Evolutionary conservation across 495 filamentous ascomycete species (phyloP).

Genomic region (Xylaria longipes): DNA sequence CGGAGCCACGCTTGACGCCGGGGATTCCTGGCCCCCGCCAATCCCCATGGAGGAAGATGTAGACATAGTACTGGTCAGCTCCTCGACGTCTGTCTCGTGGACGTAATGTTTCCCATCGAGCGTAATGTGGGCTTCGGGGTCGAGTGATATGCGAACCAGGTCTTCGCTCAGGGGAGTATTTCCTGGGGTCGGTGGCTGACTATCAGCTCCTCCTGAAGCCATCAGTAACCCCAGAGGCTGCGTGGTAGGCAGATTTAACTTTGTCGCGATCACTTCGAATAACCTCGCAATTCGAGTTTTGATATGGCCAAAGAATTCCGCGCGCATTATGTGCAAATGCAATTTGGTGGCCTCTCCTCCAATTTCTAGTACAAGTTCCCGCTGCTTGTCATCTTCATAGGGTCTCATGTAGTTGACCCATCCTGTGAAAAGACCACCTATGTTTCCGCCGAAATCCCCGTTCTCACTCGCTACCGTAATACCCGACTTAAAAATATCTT

Average conservation of each 20-base stretch:
- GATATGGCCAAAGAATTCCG: constrained; percentile 73
- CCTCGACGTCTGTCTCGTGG: constrained; percentile 34
- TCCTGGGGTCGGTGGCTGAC: constrained; percentile 67
- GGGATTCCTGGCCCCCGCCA: constrained; percentile 42
- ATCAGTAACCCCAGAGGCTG: constrained; percentile 74
- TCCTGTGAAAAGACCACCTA: constrained; percentile 51
- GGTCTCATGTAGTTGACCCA: constrained; percentile 84
- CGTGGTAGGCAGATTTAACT: constrained; percentile 72
- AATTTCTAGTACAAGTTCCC: constrained; percentile 83
- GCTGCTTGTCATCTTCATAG: constrained; percentile 73
- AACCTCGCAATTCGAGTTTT: constrained; percentile 73
- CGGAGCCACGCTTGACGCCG: constrained; percentile 36
- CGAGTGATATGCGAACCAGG: constrained; percentile 69
- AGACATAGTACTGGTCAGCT: constrained; percentile 39
- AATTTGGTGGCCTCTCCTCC: constrained; percentile 70
- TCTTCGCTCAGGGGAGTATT: constrained; percentile 76
- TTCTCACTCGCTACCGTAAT: constrained; percentile 66
- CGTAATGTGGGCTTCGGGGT: constrained; percentile 68
- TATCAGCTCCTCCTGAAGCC: constrained; percentile 56
- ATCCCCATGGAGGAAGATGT: constrained; percentile 42
- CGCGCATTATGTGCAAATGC: constrained; percentile 60
- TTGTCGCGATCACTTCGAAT: constrained; percentile 80
- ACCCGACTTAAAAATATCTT: constrained; percentile 86
- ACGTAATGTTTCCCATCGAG: constrained; percentile 68
- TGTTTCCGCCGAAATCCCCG: constrained; percentile 26